phyloP scores from a whole-genome alignment of 768 basidiomycete species.

The Dioszegia hungarica region DNA sequence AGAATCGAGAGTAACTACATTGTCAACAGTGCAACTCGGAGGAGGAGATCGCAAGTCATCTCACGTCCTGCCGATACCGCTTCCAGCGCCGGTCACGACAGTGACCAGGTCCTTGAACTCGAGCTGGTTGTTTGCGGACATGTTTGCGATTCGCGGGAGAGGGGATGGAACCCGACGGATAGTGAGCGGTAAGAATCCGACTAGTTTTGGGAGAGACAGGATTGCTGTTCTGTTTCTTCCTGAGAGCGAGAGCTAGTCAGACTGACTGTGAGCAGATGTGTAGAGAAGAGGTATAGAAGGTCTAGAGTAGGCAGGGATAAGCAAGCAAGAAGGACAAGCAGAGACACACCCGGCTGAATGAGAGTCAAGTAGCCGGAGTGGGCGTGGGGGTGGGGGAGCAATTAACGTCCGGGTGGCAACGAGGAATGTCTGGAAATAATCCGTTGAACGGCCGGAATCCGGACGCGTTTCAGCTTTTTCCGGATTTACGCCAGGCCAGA shows the following conservation, averaged over 20 bases:
- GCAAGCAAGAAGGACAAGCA: no score
- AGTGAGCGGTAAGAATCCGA: constrained; percentile 3
- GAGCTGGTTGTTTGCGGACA: constrained; percentile 6
- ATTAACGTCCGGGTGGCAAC: no score
- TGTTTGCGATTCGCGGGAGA: not conserved
- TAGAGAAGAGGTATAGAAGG: not conserved
- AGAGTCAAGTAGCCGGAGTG: no score
- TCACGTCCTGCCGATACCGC: constrained; percentile 86
- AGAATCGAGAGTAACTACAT: constrained; percentile 76
- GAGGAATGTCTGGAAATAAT: no score
- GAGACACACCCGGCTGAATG: no score
- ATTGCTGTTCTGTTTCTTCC: no score
- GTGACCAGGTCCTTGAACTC: constrained; percentile 57
- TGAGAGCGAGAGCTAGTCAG: no score
- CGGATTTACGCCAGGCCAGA: no score
- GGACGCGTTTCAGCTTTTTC: no score
- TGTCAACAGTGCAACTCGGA: not conserved
- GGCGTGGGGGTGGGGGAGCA: no score
- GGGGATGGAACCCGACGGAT: not conserved
- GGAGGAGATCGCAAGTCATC: constrained; percentile 30
- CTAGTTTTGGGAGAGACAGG: constrained; percentile 5
- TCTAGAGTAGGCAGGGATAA: no score
- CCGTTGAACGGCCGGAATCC: no score
- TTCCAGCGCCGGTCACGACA: constrained; percentile 91
- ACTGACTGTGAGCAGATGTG: not conserved